Conservation (phyloP, 2,329 filamentous ascomycete species). For the Phaeosphaeriaceae sp. region DNA sequence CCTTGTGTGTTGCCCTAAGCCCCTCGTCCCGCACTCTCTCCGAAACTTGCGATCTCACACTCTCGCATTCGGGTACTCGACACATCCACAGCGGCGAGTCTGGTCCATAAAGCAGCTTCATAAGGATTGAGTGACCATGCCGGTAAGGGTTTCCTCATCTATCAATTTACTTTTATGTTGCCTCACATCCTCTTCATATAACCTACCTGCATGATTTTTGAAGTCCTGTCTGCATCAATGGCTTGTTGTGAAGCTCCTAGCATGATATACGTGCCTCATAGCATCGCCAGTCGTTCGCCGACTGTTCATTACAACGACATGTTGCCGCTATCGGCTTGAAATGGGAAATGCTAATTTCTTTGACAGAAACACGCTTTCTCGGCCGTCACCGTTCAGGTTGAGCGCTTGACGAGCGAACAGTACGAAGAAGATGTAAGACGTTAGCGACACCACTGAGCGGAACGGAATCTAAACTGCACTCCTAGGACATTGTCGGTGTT, state of each 20-base stretch:
- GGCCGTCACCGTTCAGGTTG: conserved; percentile 90
- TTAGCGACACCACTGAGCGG: not conserved
- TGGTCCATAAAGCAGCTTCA: not conserved
- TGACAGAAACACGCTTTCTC: conserved; percentile 76
- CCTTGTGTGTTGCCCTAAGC: not conserved
- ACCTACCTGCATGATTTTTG: not conserved
- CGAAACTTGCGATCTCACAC: not conserved
- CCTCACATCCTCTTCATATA: not conserved
- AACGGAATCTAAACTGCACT: not conserved
- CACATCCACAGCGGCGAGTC: not conserved
- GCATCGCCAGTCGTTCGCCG: not conserved
- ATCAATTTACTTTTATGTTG: not conserved
- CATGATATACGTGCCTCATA: not conserved
- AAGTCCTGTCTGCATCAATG: not conserved
- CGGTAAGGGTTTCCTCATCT: conserved; percentile 32
- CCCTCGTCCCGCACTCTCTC: not conserved
- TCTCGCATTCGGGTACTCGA: not conserved
- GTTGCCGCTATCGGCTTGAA: no score
- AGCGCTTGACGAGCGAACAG: conserved; percentile 86
- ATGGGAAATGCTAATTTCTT: not conserved
- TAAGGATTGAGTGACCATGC: conserved; percentile 27
- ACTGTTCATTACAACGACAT: not conserved
- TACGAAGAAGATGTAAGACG: conserved; percentile 75
- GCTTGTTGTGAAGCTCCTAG: not conserved
- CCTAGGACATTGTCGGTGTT: conserved; percentile 76